Evolutionary conservation across 2,329 filamentous ascomycete species (phyloP).

Genomic region (Chrysoporthe puriensis): DNA sequence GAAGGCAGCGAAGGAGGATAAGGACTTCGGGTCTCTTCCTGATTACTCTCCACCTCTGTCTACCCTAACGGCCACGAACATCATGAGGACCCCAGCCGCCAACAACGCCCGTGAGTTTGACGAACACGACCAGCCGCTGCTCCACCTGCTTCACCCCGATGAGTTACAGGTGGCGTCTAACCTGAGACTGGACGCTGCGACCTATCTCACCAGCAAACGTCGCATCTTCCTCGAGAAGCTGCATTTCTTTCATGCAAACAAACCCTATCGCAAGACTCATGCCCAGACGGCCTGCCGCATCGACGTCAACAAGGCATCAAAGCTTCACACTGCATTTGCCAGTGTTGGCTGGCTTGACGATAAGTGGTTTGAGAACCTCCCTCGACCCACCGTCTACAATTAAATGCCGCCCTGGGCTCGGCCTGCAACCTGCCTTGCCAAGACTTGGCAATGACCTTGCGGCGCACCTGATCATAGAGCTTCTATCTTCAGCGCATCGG

Average conservation of each 20-base stretch:
- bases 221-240: constrained; percentile 83
- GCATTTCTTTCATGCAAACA: constrained; percentile 62
- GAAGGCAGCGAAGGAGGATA: constrained; percentile 57
- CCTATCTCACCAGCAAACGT: constrained; percentile 90
- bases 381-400: constrained; percentile 2
- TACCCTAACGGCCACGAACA: constrained; percentile 62
- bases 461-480: too few species aligned
- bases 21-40: constrained; percentile 72
- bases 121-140: constrained; percentile 76
- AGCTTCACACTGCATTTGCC: constrained; percentile 88
- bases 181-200: constrained; percentile 81
- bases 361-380: constrained; percentile 43
- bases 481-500: background rate
- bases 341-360: constrained; percentile 80
- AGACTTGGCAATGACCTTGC: too few species aligned
- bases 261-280: constrained; percentile 83
- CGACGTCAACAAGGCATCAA: constrained; percentile 96
- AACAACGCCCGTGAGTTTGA: constrained; percentile 87
- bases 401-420: background rate
- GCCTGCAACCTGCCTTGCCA: too few species aligned
- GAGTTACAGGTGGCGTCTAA: constrained; percentile 78
- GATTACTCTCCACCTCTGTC: constrained; percentile 73
- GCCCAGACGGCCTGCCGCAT: constrained; percentile 97
- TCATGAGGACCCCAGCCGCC: constrained; percentile 48
- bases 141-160: constrained; percentile 73